Evolutionary conservation across 1,139 yeast species (phyloP).

Genomic region (Yamadazyma blattariae): DNA sequence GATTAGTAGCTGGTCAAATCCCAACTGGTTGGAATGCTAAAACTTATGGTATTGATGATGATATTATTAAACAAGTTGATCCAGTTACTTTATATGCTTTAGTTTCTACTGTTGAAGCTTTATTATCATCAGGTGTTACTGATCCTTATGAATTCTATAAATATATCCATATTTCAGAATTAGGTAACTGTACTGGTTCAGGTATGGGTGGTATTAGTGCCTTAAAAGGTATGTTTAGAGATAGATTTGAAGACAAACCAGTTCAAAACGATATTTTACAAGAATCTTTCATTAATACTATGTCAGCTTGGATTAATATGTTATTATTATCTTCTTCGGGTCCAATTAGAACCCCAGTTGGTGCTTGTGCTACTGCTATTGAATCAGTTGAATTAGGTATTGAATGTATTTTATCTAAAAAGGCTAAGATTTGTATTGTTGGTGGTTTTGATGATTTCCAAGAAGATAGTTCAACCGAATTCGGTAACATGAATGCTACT

Average conservation of each 20-base stretch:
- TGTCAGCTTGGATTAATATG: conserved; percentile 99
- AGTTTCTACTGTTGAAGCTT: conserved; percentile 94
- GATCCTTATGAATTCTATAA: conserved; percentile 98
- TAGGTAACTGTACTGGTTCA: conserved; percentile 98
- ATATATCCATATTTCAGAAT: conserved; percentile 96
- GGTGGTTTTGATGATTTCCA: conserved; percentile 99
- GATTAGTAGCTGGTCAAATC: conserved; percentile 97
- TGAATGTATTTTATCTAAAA: conserved; percentile 87
- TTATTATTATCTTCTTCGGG: conserved; percentile 95
- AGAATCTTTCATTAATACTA: conserved; percentile 97
- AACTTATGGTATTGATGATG: conserved; percentile 92
- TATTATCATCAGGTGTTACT: conserved; percentile 88
- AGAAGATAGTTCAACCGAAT: conserved; percentile 97
- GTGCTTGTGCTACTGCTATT: conserved; percentile 98
- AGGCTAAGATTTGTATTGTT: conserved; percentile 92
- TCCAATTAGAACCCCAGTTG: conserved; percentile 98
- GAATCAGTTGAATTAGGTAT: conserved; percentile 96
- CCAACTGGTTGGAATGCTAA: conserved; percentile 98
- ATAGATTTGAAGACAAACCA: conserved; percentile 86
- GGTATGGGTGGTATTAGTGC: conserved; percentile 99
- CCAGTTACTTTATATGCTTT: conserved; percentile 90
- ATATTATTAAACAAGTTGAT: conserved; percentile 89
- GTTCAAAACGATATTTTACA: conserved; percentile 96
- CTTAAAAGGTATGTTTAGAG: conserved; percentile 95
- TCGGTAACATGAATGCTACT: conserved; percentile 98